Evolutionary conservation across 2,329 filamentous ascomycete genomes (phyloP).

Genomic region (Scolecobasidium constrictum): DNA sequence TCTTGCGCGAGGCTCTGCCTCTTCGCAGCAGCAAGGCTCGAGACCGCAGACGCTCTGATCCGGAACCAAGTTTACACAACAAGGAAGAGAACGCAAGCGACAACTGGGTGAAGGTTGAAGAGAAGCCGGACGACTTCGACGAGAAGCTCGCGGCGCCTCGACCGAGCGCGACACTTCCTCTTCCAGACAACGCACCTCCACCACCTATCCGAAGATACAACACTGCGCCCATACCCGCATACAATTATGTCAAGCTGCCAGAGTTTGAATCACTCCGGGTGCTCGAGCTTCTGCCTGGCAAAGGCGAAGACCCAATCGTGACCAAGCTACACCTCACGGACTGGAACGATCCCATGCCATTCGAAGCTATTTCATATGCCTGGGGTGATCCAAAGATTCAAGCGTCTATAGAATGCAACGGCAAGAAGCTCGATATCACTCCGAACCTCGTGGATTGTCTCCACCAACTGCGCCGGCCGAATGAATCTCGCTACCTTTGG

Average conservation of each 20-base stretch:
- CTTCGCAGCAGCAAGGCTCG: too few relatives aligned
- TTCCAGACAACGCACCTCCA: background rate
- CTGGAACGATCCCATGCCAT: slow-evolving; percentile 5
- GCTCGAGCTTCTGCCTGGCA: slow-evolving; percentile 1
- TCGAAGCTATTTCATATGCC: slow-evolving; percentile 12
- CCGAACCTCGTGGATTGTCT: slow-evolving; percentile 9
- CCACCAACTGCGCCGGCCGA: slow-evolving; percentile 1
- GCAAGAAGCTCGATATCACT: background rate
- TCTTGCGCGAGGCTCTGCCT: too few relatives aligned
- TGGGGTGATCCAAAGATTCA: slow-evolving; percentile 9
- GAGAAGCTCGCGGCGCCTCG: background rate
- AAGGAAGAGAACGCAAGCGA: too few relatives aligned
- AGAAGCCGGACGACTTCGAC: background rate
- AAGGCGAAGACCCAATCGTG: background rate
- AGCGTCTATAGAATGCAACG: slow-evolving; percentile 4
- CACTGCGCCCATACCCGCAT: background rate
- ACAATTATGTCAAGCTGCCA: background rate
- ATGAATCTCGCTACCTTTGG: slow-evolving; percentile 8
- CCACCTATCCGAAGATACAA: background rate
- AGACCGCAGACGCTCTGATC: too few relatives aligned
- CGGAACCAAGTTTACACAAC: too few relatives aligned
- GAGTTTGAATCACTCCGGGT: background rate
- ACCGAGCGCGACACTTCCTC: background rate
- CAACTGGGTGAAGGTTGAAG: background rate
- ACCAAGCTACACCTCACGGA: background rate